These are phyloP conservation scores for Sporothrix globosa DNA, from an alignment of 2,329 filamentous ascomycete genomes.

Conservation along the genomic window DNA sequence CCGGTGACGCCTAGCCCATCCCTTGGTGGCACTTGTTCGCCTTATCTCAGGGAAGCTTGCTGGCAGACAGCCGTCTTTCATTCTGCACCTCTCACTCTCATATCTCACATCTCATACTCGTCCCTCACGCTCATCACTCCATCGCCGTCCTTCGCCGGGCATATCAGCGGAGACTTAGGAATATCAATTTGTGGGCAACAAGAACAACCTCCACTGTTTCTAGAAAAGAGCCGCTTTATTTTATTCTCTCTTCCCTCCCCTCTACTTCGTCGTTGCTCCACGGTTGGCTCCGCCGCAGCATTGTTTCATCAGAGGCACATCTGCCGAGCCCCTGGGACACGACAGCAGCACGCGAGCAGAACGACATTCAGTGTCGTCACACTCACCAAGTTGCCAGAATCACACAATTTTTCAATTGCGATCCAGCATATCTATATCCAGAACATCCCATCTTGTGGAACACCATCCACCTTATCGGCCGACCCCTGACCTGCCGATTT, in stretches of 20 bases:
- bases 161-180: background rate
- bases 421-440: background rate
- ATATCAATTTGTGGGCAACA: background rate
- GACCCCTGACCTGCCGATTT: slow-evolving; percentile 18
- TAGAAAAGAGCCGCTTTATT: background rate
- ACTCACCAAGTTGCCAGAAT: too few relatives aligned
- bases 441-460: slow-evolving; percentile 2
- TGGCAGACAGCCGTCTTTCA: background rate
- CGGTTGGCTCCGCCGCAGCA: slow-evolving; percentile 31
- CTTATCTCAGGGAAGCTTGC: background rate
- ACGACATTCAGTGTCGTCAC: background rate
- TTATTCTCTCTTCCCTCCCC: background rate
- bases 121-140: slow-evolving; percentile 11
- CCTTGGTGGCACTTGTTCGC: slow-evolving; percentile 7
- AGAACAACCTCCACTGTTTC: background rate
- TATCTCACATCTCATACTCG: background rate
- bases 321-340: slow-evolving; percentile 16
- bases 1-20: slow-evolving; percentile 4
- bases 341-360: slow-evolving; percentile 1
- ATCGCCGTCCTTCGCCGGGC: background rate
- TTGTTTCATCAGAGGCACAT: slow-evolving; percentile 32
- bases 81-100: background rate
- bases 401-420: background rate
- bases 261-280: background rate
- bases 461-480: background rate